Conservation (phyloP, 495 filamentous ascomycete species). For the Copromyces sp. region DNA sequence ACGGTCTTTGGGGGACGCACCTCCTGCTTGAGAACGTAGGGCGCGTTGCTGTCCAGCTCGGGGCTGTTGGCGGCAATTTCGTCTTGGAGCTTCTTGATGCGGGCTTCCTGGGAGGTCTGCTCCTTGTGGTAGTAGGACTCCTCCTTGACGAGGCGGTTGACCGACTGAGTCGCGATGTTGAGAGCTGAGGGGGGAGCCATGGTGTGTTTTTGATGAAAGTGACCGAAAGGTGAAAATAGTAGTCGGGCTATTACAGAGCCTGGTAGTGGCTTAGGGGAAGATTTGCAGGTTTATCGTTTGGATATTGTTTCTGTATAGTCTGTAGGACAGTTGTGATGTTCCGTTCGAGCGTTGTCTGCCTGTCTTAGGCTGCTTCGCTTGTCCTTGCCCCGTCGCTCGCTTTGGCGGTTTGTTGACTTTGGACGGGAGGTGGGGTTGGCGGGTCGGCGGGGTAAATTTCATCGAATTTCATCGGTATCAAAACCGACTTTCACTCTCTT, state of each 20-base stretch:
- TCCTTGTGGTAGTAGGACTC: slow-evolving; percentile 84
- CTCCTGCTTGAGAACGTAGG: slow-evolving; percentile 73
- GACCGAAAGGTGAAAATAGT: neutral
- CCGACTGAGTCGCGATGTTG: slow-evolving; percentile 23
- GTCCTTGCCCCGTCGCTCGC: neutral
- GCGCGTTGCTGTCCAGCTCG: slow-evolving; percentile 52
- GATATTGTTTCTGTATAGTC: neutral
- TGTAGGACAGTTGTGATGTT: neutral
- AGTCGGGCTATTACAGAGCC: neutral
- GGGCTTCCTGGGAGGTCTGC: slow-evolving; percentile 56
- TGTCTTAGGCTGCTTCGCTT: neutral
- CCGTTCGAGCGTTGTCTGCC: neutral
- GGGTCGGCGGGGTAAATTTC: slow-evolving; percentile 25
- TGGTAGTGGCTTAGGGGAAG: neutral
- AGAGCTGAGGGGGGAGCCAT: slow-evolving; percentile 24
- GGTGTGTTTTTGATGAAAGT: slow-evolving; percentile 1
- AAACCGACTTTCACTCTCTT: neutral
- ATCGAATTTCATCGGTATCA: neutral
- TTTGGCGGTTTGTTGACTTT: slow-evolving; percentile 10
- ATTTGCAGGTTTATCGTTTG: neutral
- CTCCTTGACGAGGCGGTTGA: slow-evolving; percentile 82
- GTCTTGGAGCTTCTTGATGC: slow-evolving; percentile 57
- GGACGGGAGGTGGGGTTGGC: slow-evolving; percentile 18
- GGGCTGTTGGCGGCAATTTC: slow-evolving; percentile 29
- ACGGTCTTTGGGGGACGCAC: slow-evolving; percentile 33